phyloP scores from a whole-genome alignment of 2,329 filamentous ascomycete species.

The Curvularia hawaiiensis region DNA sequence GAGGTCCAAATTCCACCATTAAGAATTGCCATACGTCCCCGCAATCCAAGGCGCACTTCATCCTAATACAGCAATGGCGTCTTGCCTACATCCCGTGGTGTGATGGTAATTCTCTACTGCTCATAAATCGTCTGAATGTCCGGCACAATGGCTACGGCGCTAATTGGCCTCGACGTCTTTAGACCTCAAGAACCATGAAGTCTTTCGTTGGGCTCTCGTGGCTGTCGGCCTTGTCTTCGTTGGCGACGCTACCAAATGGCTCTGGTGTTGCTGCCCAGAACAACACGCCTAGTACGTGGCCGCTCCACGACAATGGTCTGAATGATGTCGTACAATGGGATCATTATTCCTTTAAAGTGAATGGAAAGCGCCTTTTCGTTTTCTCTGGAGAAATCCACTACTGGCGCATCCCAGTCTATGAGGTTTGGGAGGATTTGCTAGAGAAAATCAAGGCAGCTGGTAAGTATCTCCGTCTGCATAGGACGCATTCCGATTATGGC shows the following conservation, averaged over 20 bases:
- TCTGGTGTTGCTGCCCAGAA: slow-evolving; percentile 32
- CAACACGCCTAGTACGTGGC: slow-evolving; percentile 48
- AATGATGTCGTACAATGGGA: slow-evolving; percentile 60
- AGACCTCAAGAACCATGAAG: slow-evolving; percentile 27
- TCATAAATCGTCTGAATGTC: slow-evolving; percentile 22
- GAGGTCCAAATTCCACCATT: slow-evolving; percentile 21
- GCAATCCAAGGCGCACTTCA: slow-evolving; percentile 10
- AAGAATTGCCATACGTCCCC: slow-evolving; percentile 10
- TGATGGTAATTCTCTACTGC: slow-evolving; percentile 11
- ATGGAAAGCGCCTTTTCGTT: slow-evolving; percentile 58
- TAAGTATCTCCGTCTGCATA: not conserved
- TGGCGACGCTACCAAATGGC: slow-evolving; percentile 16
- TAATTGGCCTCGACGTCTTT: slow-evolving; percentile 25
- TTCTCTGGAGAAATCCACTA: slow-evolving; percentile 61
- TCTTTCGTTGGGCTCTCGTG: slow-evolving; percentile 26
- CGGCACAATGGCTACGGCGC: slow-evolving; percentile 16
- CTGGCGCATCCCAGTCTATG: slow-evolving; percentile 54
- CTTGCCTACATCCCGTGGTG: slow-evolving; percentile 18
- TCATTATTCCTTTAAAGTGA: slow-evolving; percentile 59
- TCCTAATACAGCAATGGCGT: slow-evolving; percentile 19
- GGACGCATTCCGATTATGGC: not conserved
- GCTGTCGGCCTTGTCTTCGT: slow-evolving; percentile 30
- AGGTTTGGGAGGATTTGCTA: slow-evolving; percentile 57
- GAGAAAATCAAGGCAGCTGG: slow-evolving; percentile 57
- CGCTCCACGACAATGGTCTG: slow-evolving; percentile 55